These are phyloP conservation scores for Lodderomyces theae DNA, from an alignment of 1,139 yeast species.

Conservation along the genomic window DNA sequence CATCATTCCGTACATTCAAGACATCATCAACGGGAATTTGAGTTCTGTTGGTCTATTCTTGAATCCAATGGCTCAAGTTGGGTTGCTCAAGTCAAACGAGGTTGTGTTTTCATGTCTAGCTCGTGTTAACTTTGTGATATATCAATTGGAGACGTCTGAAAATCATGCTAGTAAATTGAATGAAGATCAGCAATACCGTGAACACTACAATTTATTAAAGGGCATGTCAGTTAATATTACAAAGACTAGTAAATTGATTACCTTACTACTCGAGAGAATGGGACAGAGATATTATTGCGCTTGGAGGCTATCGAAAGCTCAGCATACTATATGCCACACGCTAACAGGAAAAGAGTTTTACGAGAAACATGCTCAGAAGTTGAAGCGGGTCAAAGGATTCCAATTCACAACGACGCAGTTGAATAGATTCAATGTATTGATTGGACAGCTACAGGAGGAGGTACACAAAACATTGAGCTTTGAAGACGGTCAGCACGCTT, in stretches of 20 bases:
- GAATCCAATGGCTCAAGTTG: conserved; percentile 25
- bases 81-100: conserved; percentile 20
- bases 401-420: conserved; percentile 18
- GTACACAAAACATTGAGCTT: conserved; percentile 10
- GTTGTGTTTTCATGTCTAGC: conserved; percentile 23
- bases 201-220: conserved; percentile 1
- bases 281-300: conserved; percentile 50
- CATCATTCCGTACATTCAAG: conserved; percentile 26
- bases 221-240: conserved; percentile 11
- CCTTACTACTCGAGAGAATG: conserved; percentile 17
- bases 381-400: conserved; percentile 13
- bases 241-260: conserved; percentile 12
- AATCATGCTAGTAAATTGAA: background rate
- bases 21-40: conserved; percentile 22
- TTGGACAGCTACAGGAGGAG: conserved; percentile 12
- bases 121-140: conserved; percentile 20
- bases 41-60: conserved; percentile 21
- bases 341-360: conserved; percentile 22
- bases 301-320: conserved; percentile 38
- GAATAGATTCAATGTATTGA: conserved; percentile 17
- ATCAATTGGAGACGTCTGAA: conserved; percentile 15
- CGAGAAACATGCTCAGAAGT: conserved; percentile 8
- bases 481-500: conserved; percentile 5
- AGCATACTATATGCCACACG: conserved; percentile 21
- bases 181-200: background rate